A percentile compares a stretch with the other conserved stretches of the same genome.
Conservation (phyloP, 139 green algal genomes). For the Haematococcus lacustris region DNA sequence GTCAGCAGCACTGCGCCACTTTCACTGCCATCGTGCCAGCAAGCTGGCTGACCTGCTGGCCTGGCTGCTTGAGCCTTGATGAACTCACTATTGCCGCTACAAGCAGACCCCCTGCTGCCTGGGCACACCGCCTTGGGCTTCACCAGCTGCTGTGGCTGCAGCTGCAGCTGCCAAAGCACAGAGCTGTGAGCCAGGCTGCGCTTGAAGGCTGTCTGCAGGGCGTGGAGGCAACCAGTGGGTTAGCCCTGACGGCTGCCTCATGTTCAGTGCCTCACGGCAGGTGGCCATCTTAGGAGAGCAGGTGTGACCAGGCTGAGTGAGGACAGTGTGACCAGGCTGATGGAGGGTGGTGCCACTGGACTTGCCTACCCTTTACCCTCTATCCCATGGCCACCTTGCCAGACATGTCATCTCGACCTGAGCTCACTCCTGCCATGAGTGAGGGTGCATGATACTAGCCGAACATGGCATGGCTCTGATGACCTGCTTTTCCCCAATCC, state of each 20-base stretch:
- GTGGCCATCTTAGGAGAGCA: constrained; percentile 22
- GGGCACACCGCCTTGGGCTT: neutral
- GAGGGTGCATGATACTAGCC: neutral
- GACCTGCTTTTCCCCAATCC: neutral
- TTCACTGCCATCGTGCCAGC: constrained; percentile 10
- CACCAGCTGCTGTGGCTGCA: neutral
- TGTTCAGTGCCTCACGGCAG: constrained; percentile 69
- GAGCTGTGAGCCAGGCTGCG: neutral
- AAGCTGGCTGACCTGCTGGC: too few relatives aligned
- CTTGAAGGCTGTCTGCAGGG: constrained; percentile 34
- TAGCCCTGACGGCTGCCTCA: constrained; percentile 84
- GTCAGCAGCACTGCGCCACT: neutral
- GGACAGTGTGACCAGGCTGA: neutral
- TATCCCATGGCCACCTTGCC: neutral
- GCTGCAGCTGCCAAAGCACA: neutral
- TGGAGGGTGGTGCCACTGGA: neutral
- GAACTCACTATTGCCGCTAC: neutral
- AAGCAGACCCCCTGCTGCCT: neutral
- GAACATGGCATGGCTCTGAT: neutral
- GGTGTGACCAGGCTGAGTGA: neutral
- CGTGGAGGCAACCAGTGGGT: constrained; percentile 83
- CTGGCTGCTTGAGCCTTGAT: neutral
- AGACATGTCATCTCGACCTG: neutral
- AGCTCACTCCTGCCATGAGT: neutral
- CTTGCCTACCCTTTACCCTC: neutral